Percentiles rank a stretch among this genome's conserved stretches.
phyloP scores from a whole-genome alignment of 768 basidiomycete species.

The Amanita pseudoporphyria region DNA sequence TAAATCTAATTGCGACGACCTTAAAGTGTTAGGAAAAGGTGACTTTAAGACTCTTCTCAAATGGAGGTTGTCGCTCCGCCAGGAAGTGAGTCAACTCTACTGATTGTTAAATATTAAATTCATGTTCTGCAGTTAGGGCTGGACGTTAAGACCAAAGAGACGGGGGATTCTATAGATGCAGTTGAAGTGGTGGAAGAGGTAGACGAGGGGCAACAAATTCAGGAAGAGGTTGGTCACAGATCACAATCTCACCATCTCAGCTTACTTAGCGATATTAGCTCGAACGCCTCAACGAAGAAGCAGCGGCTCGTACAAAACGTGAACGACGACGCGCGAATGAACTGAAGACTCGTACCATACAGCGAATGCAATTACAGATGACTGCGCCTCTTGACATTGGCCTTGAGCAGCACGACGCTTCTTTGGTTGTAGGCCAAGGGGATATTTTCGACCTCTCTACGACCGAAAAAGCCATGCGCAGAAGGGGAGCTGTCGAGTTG shows the following conservation, averaged over 20 bases:
- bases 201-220: conserved; percentile 85
- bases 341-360: conserved; percentile 76
- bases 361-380: conserved; percentile 96
- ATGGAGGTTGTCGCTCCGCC: conserved; percentile 81
- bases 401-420: conserved; percentile 69
- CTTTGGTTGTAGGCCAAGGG: conserved; percentile 65
- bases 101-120: neutral
- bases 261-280: conserved; percentile 40
- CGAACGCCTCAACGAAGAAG: conserved; percentile 73
- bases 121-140: conserved; percentile 54
- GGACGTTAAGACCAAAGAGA: conserved; percentile 67
- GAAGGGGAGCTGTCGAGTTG: conserved; percentile 29
- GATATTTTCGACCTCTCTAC: conserved; percentile 79
- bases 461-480: conserved; percentile 35
- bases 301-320: conserved; percentile 61
- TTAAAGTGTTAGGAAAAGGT: conserved; percentile 95
- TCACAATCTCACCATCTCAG: neutral
- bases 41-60: conserved; percentile 92
- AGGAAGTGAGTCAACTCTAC: conserved; percentile 54
- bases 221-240: conserved; percentile 58
- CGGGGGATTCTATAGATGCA: conserved; percentile 68
- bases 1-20: conserved; percentile 75
- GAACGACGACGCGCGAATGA: conserved; percentile 85
- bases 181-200: conserved; percentile 57
- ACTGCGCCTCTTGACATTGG: conserved; percentile 96